Percentiles rank a stretch among this genome's conserved stretches.
These are phyloP conservation scores for Dalbergia cultrata DNA, from an alignment of 306 rosid species.

Conservation along the genomic window DNA sequence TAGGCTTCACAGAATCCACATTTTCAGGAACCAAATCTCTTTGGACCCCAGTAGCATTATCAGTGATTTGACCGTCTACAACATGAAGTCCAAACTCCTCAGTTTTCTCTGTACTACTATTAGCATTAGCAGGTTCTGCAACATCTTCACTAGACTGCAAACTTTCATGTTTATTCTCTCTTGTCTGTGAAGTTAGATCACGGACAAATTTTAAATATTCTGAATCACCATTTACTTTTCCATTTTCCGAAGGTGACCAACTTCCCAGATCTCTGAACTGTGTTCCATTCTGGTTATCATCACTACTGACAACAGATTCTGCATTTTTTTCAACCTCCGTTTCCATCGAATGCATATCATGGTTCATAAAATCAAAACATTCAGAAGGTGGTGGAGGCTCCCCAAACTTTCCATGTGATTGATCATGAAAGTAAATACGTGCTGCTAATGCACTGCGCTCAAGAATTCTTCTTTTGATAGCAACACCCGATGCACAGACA, in stretches of 20 bases:
- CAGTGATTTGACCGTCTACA: slow-evolving; percentile 42
- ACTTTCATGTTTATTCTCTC: slow-evolving; percentile 52
- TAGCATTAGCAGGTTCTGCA: slow-evolving; percentile 42
- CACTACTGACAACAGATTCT: slow-evolving; percentile 45
- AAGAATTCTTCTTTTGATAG: slow-evolving; percentile 75
- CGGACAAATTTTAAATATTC: slow-evolving; percentile 38
- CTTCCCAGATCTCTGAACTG: slow-evolving; percentile 43
- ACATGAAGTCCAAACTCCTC: slow-evolving; percentile 47
- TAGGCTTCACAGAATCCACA: slow-evolving; percentile 49
- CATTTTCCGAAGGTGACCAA: slow-evolving; percentile 42
- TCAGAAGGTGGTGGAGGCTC: slow-evolving; percentile 53
- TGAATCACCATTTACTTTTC: slow-evolving; percentile 42
- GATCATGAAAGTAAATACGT: slow-evolving; percentile 63
- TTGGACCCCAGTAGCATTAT: slow-evolving; percentile 42
- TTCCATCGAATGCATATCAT: slow-evolving; percentile 54
- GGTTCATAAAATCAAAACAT: slow-evolving; percentile 50
- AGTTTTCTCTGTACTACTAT: slow-evolving; percentile 47
- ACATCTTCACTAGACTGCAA: slow-evolving; percentile 36
- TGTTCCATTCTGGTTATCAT: slow-evolving; percentile 39
- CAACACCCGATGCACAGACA: slow-evolving; percentile 53
- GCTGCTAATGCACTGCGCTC: slow-evolving; percentile 77
- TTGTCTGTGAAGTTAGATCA: slow-evolving; percentile 45
- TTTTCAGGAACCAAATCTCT: slow-evolving; percentile 48
- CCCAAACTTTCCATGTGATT: slow-evolving; percentile 54
- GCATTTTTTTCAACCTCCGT: slow-evolving; percentile 55